These are phyloP conservation scores for Hamigera avellanea DNA, from an alignment of 495 filamentous ascomycete genomes.

Conservation along the genomic window DNA sequence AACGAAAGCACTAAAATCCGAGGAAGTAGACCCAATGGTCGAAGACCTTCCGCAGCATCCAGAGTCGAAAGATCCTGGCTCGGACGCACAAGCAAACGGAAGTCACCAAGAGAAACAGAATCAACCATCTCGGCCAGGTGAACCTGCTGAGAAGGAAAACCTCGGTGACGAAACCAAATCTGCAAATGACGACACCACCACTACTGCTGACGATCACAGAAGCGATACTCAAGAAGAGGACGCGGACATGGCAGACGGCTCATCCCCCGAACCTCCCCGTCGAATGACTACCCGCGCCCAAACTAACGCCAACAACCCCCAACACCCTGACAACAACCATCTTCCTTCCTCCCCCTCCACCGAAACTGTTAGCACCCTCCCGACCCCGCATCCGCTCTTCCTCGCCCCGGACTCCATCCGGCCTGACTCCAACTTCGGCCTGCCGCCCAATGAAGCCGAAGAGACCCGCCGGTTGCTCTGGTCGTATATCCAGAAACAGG, in stretches of 20 bases:
- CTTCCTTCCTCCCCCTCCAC: conserved; percentile 35
- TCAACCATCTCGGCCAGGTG: conserved; percentile 4
- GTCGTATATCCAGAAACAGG: conserved; percentile 87
- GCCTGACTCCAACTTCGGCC: conserved; percentile 69
- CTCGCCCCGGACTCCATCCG: conserved; percentile 53
- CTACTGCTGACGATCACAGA: conserved; percentile 6
- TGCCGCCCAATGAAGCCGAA: conserved; percentile 73
- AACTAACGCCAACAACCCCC: conserved; percentile 39
- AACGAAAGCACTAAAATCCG: neutral
- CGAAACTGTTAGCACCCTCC: conserved; percentile 35
- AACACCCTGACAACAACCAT: conserved; percentile 19
- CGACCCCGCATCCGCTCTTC: conserved; percentile 73
- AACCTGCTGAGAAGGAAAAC: conserved; percentile 3
- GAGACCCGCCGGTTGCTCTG: conserved; percentile 76
- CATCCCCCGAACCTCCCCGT: conserved; percentile 35
- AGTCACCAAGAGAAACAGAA: conserved; percentile 3
- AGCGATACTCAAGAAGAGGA: conserved; percentile 17
- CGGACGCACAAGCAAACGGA: conserved; percentile 7
- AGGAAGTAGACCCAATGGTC: conserved; percentile 19
- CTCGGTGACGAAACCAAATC: conserved; percentile 1
- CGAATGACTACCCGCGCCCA: conserved; percentile 62
- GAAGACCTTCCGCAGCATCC: conserved; percentile 27
- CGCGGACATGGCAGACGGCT: conserved; percentile 27
- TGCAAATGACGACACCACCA: conserved; percentile 2
- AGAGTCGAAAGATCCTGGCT: conserved; percentile 5